Percentiles rank a stretch among this genome's conserved stretches.
phyloP scores from a whole-genome alignment of 2,329 filamentous ascomycete species.

The Fusarium verticillioides region DNA sequence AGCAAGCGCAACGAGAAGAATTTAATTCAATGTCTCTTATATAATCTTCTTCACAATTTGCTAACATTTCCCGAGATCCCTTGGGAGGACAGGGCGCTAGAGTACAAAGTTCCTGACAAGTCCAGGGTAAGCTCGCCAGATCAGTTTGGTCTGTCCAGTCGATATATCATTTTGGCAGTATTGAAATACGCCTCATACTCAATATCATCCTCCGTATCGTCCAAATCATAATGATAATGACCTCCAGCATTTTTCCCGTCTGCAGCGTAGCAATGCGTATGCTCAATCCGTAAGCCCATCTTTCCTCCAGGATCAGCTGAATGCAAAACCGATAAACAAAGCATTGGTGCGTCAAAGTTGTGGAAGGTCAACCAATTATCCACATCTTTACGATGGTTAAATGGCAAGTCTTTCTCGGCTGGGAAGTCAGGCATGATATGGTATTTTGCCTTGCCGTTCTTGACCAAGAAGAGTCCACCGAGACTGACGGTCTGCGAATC shows the following conservation, averaged over 20 bases:
- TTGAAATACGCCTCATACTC: slow-evolving; percentile 58
- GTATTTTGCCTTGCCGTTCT: background rate
- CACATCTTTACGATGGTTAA: background rate
- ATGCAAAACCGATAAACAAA: accelerated
- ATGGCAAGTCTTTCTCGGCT: background rate
- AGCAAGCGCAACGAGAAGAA: accelerated
- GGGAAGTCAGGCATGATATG: background rate
- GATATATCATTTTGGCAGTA: background rate
- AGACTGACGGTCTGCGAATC: background rate
- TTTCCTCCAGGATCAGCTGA: accelerated
- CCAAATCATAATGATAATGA: slow-evolving; percentile 58
- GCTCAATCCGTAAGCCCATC: slow-evolving; percentile 52
- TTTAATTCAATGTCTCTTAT: accelerated
- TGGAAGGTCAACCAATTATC: background rate
- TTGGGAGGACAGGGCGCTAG: accelerated
- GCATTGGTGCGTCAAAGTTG: background rate
- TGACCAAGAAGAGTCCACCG: background rate
- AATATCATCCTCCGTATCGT: slow-evolving; percentile 46
- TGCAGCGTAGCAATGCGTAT: slow-evolving; percentile 58
- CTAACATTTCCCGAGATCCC: no score
- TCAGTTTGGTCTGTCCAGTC: background rate
- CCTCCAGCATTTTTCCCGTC: background rate
- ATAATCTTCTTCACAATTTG: accelerated
- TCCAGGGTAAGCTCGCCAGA: background rate
- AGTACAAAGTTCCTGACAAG: accelerated